Percentiles rank a stretch among this genome's conserved stretches.
These are phyloP conservation scores for Conoideocrella luteorostrata DNA, from an alignment of 2,329 filamentous ascomycete species.

Conservation along the genomic window DNA sequence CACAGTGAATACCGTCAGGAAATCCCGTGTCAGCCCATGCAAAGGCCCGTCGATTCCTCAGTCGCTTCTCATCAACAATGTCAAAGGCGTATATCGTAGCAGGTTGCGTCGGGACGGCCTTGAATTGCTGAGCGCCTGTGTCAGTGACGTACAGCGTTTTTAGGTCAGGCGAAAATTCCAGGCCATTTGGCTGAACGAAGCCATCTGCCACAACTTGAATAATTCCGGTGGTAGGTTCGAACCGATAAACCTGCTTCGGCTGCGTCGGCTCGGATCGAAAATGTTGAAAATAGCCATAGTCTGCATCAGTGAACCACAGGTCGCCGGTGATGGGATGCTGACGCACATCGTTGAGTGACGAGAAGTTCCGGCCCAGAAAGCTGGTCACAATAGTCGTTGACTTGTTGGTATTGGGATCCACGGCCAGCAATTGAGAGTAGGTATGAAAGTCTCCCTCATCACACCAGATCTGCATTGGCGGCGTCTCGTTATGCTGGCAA, in stretches of 20 bases:
- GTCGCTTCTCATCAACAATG: constrained; percentile 5
- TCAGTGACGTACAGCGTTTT: constrained; percentile 49
- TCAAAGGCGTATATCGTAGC: constrained; percentile 11
- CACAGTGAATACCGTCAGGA: constrained; percentile 55
- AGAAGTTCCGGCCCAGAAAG: constrained; percentile 54
- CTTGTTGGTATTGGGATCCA: constrained; percentile 1
- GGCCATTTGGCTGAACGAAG: constrained; percentile 49
- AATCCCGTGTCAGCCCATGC: constrained; percentile 47
- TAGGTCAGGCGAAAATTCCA: constrained; percentile 50
- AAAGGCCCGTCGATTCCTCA: constrained; percentile 43
- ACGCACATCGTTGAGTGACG: constrained; percentile 52
- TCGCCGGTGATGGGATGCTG: constrained; percentile 47
- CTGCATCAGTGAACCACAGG: constrained; percentile 59
- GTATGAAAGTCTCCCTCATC: constrained; percentile 39
- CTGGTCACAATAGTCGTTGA: constrained; percentile 45
- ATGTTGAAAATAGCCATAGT: constrained; percentile 52
- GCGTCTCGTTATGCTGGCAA: constrained; percentile 8
- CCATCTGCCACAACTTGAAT: constrained; percentile 52
- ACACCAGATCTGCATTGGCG: constrained; percentile 15
- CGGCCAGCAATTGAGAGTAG: constrained; percentile 30
- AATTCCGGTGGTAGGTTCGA: constrained; percentile 42
- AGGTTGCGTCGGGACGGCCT: not conserved
- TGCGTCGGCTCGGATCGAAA: constrained; percentile 48
- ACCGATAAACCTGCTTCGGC: constrained; percentile 53
- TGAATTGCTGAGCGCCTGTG: constrained; percentile 34